phyloP scores from a whole-genome alignment of 2,329 filamentous ascomycete species.

The Atkinsonella hypoxylon region DNA sequence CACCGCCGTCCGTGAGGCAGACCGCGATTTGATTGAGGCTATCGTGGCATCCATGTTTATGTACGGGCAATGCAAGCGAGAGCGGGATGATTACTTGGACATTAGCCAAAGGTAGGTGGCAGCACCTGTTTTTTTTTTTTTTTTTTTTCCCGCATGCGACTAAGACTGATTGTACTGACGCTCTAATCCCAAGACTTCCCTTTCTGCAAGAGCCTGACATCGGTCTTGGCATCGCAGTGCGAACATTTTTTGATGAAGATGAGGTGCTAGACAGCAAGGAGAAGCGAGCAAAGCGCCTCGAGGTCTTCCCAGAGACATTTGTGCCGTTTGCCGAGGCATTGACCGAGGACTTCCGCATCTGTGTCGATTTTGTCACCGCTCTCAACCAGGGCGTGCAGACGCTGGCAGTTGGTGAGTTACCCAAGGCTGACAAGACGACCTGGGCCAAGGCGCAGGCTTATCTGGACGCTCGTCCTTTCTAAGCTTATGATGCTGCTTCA shows the following conservation, averaged over 20 bases:
- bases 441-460: conserved; percentile 47
- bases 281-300: conserved; percentile 30
- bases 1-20: conserved; percentile 62
- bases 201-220: conserved; percentile 61
- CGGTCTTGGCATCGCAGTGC: conserved; percentile 65
- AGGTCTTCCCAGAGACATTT: conserved; percentile 38
- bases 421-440: conserved; percentile 31
- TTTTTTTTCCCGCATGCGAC: background rate
- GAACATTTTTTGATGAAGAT: conserved; percentile 67
- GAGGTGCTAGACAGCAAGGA: conserved; percentile 43
- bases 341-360: conserved; percentile 46
- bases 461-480: conserved; percentile 32
- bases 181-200: conserved; percentile 38
- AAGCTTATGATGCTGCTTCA: conserved; percentile 4
- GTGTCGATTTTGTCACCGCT: conserved; percentile 45
- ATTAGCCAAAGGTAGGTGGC: conserved; percentile 55
- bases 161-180: background rate
- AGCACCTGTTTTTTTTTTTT: background rate
- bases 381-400: conserved; percentile 45
- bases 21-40: conserved; percentile 77
- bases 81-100: conserved; percentile 52
- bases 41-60: conserved; percentile 71
- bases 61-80: conserved; percentile 63
- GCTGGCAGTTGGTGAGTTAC: conserved; percentile 35
- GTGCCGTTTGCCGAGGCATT: conserved; percentile 49